Base-by-base conservation (phyloP, 2,329 filamentous ascomycete species). In the Calonectria ilicicola region DNA sequence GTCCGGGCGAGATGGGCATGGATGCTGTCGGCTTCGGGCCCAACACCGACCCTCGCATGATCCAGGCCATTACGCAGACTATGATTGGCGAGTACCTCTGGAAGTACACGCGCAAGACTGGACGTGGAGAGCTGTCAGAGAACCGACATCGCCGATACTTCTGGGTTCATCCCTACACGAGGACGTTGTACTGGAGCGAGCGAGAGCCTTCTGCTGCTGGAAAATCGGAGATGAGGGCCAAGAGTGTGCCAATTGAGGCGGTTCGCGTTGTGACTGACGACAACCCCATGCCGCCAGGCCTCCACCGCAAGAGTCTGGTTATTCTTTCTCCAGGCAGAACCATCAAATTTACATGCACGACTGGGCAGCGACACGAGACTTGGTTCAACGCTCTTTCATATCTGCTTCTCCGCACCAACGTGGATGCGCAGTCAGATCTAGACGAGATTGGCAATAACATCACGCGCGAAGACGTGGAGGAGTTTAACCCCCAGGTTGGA, bases 51-150 rank as follows among this genome's bases (percentile, higher is more conserved):
- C 96, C 96, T 74, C 94, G 96, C 79, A 98, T 99, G 95, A 98
- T 99, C 78, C 95, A 98, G 86, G 97, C 97, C 62, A 98, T 99
- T 76, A 99, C 97, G 2, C 96, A 99, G 84, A 98, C 97, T 21
- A 99, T 99, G 97, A 98, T 99, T 81, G 97, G 97, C 69, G 97
- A 99, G 83, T 98, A 96, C 83, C 88, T 99, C 47, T 99, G 97
- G 97, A 99, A 99, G 84, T 99, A 99, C 85, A 99, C 97, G 0
- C 93, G 97, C 80, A 98, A 97, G 86, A 90, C 96, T 72, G 96
- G 95, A n/a, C 93, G 96, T 27, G 94, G 92, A 67, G 94, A 95
- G 75, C 92, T 98, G 85, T 98, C 96, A 0, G 93, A 93, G 78
- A 98, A 96, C 69, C 91, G 97, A 65, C 97, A 99, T 84, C 92